phyloP scores from a whole-genome alignment of 768 basidiomycete species.

The Tremella yokohamensis region DNA sequence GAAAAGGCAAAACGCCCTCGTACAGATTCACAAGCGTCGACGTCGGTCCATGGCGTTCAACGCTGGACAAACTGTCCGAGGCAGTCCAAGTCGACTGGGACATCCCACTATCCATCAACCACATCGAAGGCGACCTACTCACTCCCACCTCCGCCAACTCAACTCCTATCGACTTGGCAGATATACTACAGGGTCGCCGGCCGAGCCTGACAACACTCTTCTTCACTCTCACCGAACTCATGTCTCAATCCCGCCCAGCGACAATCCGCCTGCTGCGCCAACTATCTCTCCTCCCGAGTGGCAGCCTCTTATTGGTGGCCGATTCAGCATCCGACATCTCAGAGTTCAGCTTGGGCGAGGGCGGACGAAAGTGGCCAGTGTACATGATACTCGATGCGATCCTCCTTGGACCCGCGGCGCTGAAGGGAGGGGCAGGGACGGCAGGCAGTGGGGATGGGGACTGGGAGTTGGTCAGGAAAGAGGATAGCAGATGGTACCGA shows the following conservation, averaged over 20 bases:
- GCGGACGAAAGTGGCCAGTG: constrained; percentile 43
- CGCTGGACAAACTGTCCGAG: constrained; percentile 12
- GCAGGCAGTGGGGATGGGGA: neutral
- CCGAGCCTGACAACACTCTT: constrained; percentile 45
- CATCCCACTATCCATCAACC: constrained; percentile 13
- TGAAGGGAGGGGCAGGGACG: neutral
- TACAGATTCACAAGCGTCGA: constrained; percentile 39
- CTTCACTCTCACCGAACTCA: constrained; percentile 49
- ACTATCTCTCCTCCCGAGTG: constrained; percentile 25
- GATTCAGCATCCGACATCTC: constrained; percentile 45
- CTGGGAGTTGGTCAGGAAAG: constrained; percentile 37
- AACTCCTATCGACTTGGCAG: neutral
- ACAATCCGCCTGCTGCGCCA: constrained; percentile 28
- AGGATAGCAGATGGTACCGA: constrained; percentile 46
- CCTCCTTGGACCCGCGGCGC: constrained; percentile 2
- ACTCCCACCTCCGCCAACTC: neutral
- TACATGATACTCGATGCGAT: constrained; percentile 39
- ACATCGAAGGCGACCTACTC: constrained; percentile 11
- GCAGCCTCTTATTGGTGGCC: constrained; percentile 39
- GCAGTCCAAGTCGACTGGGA: constrained; percentile 8
- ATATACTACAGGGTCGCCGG: constrained; percentile 6
- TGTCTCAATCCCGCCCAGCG: constrained; percentile 42
- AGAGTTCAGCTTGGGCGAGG: constrained; percentile 32
- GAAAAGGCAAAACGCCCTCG: constrained; percentile 6
- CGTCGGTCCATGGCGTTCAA: constrained; percentile 39